These are phyloP conservation scores for Arthroderma sp. DNA, from an alignment of 2,329 filamentous ascomycete species.

Conservation along the genomic window DNA sequence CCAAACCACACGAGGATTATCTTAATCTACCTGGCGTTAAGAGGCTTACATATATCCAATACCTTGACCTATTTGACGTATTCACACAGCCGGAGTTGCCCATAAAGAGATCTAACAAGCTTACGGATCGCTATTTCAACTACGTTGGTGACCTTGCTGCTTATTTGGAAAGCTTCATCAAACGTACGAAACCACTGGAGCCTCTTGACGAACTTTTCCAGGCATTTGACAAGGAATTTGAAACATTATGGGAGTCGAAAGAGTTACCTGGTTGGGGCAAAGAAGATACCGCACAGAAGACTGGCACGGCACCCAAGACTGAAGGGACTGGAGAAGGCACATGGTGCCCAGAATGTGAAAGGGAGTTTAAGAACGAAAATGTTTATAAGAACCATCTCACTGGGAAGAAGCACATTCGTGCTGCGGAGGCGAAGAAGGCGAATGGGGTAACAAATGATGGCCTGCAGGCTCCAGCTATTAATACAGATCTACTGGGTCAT, in stretches of 20 bases:
- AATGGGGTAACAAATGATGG: constrained; percentile 26
- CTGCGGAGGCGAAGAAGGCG: constrained; percentile 51
- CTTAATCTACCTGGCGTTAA: constrained; percentile 81
- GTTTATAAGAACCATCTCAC: constrained; percentile 81
- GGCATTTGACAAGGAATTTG: constrained; percentile 72
- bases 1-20: constrained; percentile 69
- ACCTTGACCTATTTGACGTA: constrained; percentile 78
- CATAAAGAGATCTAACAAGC: constrained; percentile 67
- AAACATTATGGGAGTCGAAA: constrained; percentile 66
- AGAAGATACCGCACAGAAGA: constrained; percentile 32
- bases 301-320: constrained; percentile 33
- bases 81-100: constrained; percentile 63
- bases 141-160: constrained; percentile 69
- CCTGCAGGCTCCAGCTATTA: constrained; percentile 13
- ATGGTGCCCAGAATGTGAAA: constrained; percentile 86
- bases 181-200: constrained; percentile 70
- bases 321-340: constrained; percentile 53
- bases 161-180: constrained; percentile 82
- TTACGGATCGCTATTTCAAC: constrained; percentile 83
- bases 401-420: constrained; percentile 86
- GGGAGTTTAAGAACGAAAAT: constrained; percentile 89
- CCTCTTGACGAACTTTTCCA: constrained; percentile 66
- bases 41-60: constrained; percentile 79
- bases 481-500: constrained; percentile 14
- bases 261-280: constrained; percentile 66